A percentile compares a stretch with the other conserved stretches of the same genome.
These are phyloP conservation scores for Curvularia lunata DNA, from an alignment of 2,329 filamentous ascomycete species.

Conservation along the genomic window DNA sequence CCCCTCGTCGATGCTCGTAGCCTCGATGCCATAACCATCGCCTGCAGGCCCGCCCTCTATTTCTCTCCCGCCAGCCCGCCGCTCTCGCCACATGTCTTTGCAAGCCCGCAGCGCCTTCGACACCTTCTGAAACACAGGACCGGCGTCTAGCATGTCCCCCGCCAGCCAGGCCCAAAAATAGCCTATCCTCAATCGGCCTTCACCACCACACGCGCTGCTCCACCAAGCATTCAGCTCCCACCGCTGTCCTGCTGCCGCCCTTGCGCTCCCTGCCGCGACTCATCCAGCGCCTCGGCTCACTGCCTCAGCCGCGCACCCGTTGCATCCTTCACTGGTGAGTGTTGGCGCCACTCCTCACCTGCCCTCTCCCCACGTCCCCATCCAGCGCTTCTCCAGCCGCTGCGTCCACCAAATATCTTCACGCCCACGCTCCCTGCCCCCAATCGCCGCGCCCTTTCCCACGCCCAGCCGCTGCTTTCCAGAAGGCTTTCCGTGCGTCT, in stretches of 20 bases:
- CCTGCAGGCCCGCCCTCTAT: not conserved
- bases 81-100: constrained; percentile 4
- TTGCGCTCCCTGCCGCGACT: constrained; percentile 16
- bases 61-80: not conserved
- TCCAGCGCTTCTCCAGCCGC: constrained; percentile 47
- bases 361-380: constrained; percentile 30
- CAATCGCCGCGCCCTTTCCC: constrained; percentile 31
- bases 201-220: constrained; percentile 23
- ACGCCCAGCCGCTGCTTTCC: constrained; percentile 23
- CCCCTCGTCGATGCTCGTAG: constrained; percentile 23
- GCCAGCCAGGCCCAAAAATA: constrained; percentile 39
- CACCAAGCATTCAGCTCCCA: constrained; percentile 3
- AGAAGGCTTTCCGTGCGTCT: constrained; percentile 34
- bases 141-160: constrained; percentile 34
- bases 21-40: constrained; percentile 5
- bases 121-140: constrained; percentile 38
- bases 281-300: constrained; percentile 16
- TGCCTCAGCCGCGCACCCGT: constrained; percentile 24
- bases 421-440: constrained; percentile 22
- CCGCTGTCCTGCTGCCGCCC: constrained; percentile 11
- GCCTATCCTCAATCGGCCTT: constrained; percentile 25
- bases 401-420: constrained; percentile 36
- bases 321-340: constrained; percentile 45
- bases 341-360: constrained; percentile 44
- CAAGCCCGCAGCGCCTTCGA: constrained; percentile 23